A percentile compares a stretch with the other conserved stretches of the same genome.
Conservation (phyloP, 768 basidiomycete species). For the Serendipita sp. region DNA sequence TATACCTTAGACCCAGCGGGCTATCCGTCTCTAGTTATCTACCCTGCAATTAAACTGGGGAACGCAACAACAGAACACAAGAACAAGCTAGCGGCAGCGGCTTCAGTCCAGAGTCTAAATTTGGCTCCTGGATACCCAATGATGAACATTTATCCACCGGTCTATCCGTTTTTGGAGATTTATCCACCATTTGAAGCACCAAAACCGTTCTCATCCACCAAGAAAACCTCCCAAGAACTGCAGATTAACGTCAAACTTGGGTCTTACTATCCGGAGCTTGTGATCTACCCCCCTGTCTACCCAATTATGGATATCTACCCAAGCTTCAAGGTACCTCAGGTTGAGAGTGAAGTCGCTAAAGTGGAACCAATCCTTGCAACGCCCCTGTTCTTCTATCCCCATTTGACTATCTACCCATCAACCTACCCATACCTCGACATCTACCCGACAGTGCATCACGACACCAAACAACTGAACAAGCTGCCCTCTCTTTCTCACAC, state of each 20-base stretch:
- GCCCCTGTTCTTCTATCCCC: background rate
- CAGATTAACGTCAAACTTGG: background rate
- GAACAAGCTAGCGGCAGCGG: background rate
- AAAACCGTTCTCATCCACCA: background rate
- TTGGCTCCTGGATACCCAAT: conserved; percentile 4
- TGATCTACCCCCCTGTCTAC: conserved; percentile 6
- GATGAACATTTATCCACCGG: conserved; percentile 9
- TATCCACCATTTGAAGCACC: background rate
- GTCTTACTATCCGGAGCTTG: background rate
- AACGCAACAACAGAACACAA: no score
- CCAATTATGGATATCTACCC: conserved; percentile 7
- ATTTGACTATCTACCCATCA: background rate
- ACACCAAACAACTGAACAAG: background rate
- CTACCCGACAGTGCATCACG: conserved; percentile 2
- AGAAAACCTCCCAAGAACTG: background rate
- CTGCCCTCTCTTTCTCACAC: conserved; percentile 23
- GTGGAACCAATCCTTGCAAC: background rate
- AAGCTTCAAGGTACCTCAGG: background rate
- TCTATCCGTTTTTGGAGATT: conserved; percentile 7
- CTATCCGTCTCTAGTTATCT: conserved; percentile 6
- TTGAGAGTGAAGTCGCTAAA: background rate
- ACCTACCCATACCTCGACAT: conserved; percentile 9
- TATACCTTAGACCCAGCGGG: conserved; percentile 3
- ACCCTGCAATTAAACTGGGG: background rate
- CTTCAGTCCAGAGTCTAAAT: background rate